phyloP scores from a whole-genome alignment of 2,329 filamentous ascomycete genomes.

The Dactylellina parvicollis region DNA sequence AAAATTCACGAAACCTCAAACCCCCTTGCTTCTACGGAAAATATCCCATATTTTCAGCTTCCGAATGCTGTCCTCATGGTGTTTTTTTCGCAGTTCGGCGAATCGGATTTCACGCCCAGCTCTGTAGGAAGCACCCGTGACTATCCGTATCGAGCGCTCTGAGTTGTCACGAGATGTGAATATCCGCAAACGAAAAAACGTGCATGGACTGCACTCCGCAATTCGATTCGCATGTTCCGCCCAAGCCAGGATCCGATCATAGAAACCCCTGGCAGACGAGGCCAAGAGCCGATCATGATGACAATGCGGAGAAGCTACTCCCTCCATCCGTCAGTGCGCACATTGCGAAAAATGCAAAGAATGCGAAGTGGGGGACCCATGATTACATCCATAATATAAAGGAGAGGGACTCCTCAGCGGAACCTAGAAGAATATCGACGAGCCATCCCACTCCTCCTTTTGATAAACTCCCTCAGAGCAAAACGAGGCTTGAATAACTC shows the following conservation, averaged over 20 bases:
- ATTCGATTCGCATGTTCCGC: constrained; percentile 33
- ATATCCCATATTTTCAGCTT: neutral
- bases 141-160: constrained; percentile 2
- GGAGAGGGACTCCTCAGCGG: neutral
- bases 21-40: neutral
- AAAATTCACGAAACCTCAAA: neutral
- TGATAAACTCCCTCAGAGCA: neutral
- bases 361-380: constrained; percentile 1
- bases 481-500: neutral
- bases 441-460: neutral
- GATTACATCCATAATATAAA: neutral
- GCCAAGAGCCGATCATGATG: constrained; percentile 35
- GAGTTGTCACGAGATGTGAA: constrained; percentile 22
- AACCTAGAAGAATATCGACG: neutral
- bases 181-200: constrained; percentile 23
- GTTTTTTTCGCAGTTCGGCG: neutral
- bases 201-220: constrained; percentile 40
- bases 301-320: constrained; percentile 50
- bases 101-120: constrained; percentile 17
- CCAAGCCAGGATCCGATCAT: constrained; percentile 1
- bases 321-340: neutral
- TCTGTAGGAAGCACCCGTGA: constrained; percentile 28
- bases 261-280: constrained; percentile 24
- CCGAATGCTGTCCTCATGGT: neutral
- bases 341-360: neutral